Evolutionary conservation across 371 early-diverging fungal species (phyloP), one percentile per base, ranked within the genome.

Genomic region (Mortierella sp.): DNA sequence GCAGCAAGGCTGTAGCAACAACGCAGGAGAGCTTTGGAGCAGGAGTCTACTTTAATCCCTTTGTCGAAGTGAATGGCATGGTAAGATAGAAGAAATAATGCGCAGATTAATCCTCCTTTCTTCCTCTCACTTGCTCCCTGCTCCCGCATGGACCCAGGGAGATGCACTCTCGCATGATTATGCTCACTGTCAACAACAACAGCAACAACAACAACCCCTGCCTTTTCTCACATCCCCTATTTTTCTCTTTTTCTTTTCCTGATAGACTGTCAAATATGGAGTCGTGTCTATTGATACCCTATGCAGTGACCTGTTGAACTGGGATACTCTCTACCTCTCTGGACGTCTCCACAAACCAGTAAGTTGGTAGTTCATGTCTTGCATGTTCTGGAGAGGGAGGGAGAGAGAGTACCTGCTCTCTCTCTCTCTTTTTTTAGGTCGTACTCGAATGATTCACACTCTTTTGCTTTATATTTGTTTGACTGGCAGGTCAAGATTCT

Each of bases 341-440:
- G 99, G 99, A 9, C 90, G 99, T 48, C 91, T 98, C 91, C 98
- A 98, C 68, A 99, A 99, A 75, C 99, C 99, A 29, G 94, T 95
- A 83, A 65, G 85, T 76, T 18, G 29, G 29, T 52, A n/a, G 18
- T 53, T 53, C 21, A 53, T 12, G 12, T 11, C 53, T 53, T 53
- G 19, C 53, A 53, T 19, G 26, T 37, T 37, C 9, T 23, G 11
- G 23, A 53, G 53, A 53, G 9, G 9, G 53, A 1, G 21, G 21
- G 21, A 23, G 16, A 26, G 53, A 53, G 9, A 3, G 4, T 12
- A 9, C 21, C 1, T 12, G 23, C 53, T 23, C 23, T 19, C 9
- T 23, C 21, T 23, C 3, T 19, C 3, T 23, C 11, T 53, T 23
- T 4, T 23, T 53, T 23, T 37, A 37, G 37, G 9, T 3, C 37